Percentiles rank a stretch among this genome's conserved stretches.
Evolutionary conservation across 208 protist species (phyloP).

Genomic region (Leishmania major): DNA sequence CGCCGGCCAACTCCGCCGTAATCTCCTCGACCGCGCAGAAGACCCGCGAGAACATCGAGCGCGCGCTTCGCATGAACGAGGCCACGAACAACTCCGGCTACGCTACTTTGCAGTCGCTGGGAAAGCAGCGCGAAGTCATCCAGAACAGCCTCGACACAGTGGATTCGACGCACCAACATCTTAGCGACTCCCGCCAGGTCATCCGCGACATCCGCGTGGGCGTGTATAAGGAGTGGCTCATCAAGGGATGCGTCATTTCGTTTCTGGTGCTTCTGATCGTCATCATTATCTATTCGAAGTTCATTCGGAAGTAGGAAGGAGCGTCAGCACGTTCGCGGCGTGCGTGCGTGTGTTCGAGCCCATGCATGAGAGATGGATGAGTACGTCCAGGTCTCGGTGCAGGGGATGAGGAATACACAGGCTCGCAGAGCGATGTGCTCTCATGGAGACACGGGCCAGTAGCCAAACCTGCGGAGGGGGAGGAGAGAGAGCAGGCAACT

Average conservation of each 20-base stretch:
- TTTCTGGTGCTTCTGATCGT: conserved; percentile 56
- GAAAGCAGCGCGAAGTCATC: conserved; percentile 74
- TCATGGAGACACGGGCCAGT: neutral
- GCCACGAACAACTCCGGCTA: conserved; percentile 70
- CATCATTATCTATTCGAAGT: conserved; percentile 70
- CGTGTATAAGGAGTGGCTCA: conserved; percentile 79
- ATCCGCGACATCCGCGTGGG: conserved; percentile 73
- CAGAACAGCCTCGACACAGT: conserved; percentile 56
- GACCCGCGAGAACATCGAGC: conserved; percentile 62
- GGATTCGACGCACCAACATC: conserved; percentile 50
- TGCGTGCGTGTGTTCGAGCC: neutral
- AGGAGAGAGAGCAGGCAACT: neutral
- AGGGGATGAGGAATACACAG: neutral
- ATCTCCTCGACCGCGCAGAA: conserved; percentile 31
- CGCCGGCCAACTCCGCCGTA: neutral
- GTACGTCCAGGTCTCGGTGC: neutral
- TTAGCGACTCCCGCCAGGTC: conserved; percentile 50
- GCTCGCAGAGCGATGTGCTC: neutral
- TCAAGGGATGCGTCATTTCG: conserved; percentile 60
- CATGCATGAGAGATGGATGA: neutral
- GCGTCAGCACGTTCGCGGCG: neutral
- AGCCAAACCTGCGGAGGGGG: neutral
- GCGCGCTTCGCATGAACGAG: conserved; percentile 64
- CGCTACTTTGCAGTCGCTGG: conserved; percentile 65
- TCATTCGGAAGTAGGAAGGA: conserved; percentile 39